Evolutionary conservation across 495 filamentous ascomycete species (phyloP).

Genomic region (Venustampulla echinocandica): DNA sequence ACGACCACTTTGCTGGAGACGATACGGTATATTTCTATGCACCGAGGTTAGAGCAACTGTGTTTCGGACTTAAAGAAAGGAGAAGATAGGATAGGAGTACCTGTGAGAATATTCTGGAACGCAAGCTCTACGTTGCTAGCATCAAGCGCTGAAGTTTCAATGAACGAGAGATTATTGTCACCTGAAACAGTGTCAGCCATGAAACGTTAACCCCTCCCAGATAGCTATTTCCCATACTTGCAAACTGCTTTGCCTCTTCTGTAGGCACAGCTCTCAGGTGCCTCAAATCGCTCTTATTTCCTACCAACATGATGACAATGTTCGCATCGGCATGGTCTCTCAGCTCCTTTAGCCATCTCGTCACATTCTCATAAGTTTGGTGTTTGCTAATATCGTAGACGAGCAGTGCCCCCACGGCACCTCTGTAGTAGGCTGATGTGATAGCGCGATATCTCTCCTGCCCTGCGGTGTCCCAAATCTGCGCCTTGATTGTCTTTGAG

Average conservation of each 20-base stretch:
- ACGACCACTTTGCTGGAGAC: conserved; percentile 95
- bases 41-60: conserved; percentile 3
- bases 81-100: conserved; percentile 39
- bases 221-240: conserved; percentile 53
- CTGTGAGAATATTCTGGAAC: conserved; percentile 98
- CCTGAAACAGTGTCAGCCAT: conserved; percentile 42
- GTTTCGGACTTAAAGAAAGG: background rate
- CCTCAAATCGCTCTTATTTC: conserved; percentile 99
- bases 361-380: conserved; percentile 98
- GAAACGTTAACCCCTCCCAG: background rate
- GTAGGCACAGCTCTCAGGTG: conserved; percentile 96
- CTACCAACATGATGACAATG: conserved; percentile 99
- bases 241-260: conserved; percentile 96
- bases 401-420: conserved; percentile 91
- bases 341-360: conserved; percentile 97
- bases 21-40: conserved; percentile 99
- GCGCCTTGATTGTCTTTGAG: conserved; percentile 99
- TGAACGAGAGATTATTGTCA: conserved; percentile 94
- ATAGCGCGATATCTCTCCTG: conserved; percentile 99
- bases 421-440: conserved; percentile 97
- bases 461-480: conserved; percentile 99
- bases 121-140: conserved; percentile 99
- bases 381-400: conserved; percentile 99
- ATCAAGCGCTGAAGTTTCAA: conserved; percentile 97
- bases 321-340: conserved; percentile 97